phyloP scores from a whole-genome alignment of 768 basidiomycete species.

The Tulasnella sp. region DNA sequence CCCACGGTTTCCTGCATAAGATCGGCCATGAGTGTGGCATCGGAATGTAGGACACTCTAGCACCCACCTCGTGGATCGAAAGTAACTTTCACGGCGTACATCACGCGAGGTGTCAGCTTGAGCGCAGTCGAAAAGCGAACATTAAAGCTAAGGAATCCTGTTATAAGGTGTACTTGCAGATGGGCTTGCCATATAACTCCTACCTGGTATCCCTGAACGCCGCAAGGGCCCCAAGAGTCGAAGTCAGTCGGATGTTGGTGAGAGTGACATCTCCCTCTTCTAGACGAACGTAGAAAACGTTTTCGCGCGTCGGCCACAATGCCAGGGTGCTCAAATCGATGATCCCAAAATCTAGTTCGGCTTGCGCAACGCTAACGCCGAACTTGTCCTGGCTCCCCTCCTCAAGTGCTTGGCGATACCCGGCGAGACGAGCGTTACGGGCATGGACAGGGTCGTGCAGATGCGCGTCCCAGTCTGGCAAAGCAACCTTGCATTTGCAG shows the following conservation, averaged over 20 bases:
- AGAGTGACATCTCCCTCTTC: not conserved
- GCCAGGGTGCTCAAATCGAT: not conserved
- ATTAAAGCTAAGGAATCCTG: not conserved
- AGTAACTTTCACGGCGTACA: not conserved
- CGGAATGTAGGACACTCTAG: not conserved
- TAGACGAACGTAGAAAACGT: not conserved
- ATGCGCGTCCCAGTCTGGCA: not conserved
- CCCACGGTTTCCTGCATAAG: slow-evolving; percentile 3
- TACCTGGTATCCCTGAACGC: not conserved
- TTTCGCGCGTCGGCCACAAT: not conserved
- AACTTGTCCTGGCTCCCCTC: slow-evolving; percentile 17
- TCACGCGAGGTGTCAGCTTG: not conserved
- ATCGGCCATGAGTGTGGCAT: no score
- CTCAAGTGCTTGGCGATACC: not conserved
- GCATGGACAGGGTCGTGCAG: not conserved
- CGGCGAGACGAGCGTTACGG: not conserved
- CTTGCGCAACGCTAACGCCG: not conserved
- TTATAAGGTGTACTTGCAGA: not conserved
- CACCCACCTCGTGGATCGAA: slow-evolving; percentile 19
- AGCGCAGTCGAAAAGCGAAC: not conserved
- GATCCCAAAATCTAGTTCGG: slow-evolving; percentile 9
- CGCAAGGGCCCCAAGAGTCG: not conserved
- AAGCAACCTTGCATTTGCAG: not conserved
- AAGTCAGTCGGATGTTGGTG: not conserved
- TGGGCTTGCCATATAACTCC: not conserved